Conservation (phyloP, 192 early-diverging fungal species). For the Coemansia sp. region DNA sequence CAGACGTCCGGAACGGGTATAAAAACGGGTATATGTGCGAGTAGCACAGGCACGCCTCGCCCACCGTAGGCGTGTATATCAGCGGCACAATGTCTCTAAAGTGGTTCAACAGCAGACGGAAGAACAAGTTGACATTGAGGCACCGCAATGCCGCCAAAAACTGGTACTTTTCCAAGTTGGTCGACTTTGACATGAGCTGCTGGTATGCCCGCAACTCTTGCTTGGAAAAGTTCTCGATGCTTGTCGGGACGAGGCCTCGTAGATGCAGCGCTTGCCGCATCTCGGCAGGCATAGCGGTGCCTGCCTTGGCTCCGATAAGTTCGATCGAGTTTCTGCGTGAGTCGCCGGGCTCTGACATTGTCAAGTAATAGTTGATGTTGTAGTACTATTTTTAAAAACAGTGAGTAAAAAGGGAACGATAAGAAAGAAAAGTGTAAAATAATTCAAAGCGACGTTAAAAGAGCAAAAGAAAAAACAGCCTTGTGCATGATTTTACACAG, state of each 20-base stretch:
- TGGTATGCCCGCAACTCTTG: constrained; percentile 76
- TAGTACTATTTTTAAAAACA: background rate
- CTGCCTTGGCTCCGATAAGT: constrained; percentile 45
- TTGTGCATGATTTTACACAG: no score
- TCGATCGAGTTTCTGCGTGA: constrained; percentile 58
- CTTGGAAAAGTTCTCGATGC: constrained; percentile 70
- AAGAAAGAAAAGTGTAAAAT: no score
- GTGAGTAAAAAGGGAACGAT: no score
- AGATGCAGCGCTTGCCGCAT: constrained; percentile 66
- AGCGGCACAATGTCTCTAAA: constrained; percentile 73
- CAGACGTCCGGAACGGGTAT: constrained; percentile 66
- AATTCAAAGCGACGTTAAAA: no score
- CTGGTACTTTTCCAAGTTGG: constrained; percentile 77
- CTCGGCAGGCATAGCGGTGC: constrained; percentile 46
- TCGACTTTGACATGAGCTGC: constrained; percentile 68
- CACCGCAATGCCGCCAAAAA: constrained; percentile 78
- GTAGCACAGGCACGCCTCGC: constrained; percentile 78
- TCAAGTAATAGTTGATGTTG: background rate
- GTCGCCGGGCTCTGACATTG: constrained; percentile 28
- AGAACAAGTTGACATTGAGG: constrained; percentile 79
- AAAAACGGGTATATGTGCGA: constrained; percentile 84
- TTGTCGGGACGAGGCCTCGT: constrained; percentile 69
- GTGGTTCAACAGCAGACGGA: constrained; percentile 73
- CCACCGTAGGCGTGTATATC: constrained; percentile 80
- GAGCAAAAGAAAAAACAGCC: no score